Percentiles rank a stretch among this genome's conserved stretches.
Evolutionary conservation across 176 grass and related monocot genomes (phyloP).

Genomic region (Zea luxurians): DNA sequence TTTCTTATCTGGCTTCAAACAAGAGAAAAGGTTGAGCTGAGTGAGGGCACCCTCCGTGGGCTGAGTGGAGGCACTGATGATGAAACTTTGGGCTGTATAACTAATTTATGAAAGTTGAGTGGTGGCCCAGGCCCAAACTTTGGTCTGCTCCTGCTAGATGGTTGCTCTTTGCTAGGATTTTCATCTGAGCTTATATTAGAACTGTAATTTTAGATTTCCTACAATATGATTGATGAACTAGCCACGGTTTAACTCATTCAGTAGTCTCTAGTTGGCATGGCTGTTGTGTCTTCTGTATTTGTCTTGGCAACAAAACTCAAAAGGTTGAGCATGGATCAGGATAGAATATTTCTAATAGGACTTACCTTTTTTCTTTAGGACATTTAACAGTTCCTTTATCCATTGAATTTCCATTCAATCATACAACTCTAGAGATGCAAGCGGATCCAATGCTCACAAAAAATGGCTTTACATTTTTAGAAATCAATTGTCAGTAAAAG

Average conservation of each 20-base stretch:
- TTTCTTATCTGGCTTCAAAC: too few species aligned
- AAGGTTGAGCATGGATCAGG: neutral
- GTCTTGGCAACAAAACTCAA: neutral
- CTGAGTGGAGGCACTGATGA: too few species aligned
- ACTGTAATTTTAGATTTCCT: neutral
- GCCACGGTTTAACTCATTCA: neutral
- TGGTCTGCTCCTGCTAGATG: neutral
- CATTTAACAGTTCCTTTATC: neutral
- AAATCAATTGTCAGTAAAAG: neutral
- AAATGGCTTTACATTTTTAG: neutral
- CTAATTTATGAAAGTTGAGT: too few species aligned
- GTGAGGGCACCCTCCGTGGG: too few species aligned
- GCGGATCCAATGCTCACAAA: neutral
- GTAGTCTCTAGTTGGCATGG: neutral
- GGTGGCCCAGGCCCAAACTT: too few species aligned
- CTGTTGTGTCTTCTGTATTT: neutral
- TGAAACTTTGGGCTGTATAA: too few species aligned
- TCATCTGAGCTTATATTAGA: slow-evolving; percentile 10
- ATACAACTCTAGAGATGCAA: neutral
- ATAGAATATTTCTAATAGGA: neutral
- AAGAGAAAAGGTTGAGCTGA: too few species aligned
- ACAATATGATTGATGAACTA: slow-evolving; percentile 1
- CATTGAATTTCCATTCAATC: neutral
- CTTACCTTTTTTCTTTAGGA: neutral
- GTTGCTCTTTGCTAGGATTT: neutral